phyloP scores from a whole-genome alignment of 2,329 filamentous ascomycete species.

The Beauveria sp. region DNA sequence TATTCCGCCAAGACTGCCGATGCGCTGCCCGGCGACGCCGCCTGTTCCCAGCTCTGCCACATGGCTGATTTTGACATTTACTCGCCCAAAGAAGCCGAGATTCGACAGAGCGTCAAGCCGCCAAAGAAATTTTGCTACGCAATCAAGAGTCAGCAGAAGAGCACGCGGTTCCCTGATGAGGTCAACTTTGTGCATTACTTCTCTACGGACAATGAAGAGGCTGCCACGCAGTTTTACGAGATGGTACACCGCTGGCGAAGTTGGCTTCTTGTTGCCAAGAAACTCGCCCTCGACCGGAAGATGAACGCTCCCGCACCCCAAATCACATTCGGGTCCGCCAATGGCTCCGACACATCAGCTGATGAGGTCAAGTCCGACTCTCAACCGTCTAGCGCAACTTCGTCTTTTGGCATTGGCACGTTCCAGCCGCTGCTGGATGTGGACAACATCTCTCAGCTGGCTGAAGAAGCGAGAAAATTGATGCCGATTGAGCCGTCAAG shows the following conservation, averaged over 20 bases:
- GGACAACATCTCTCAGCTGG: slow-evolving; percentile 46
- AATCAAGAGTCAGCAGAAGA: slow-evolving; percentile 87
- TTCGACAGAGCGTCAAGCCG: slow-evolving; percentile 65
- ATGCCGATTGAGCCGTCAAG: slow-evolving; percentile 21
- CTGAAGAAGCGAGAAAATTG: slow-evolving; percentile 42
- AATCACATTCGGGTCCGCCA: slow-evolving; percentile 19
- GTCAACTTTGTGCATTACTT: slow-evolving; percentile 92
- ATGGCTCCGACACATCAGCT: not conserved
- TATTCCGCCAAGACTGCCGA: slow-evolving; percentile 61
- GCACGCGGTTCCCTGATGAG: slow-evolving; percentile 70
- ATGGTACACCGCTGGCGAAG: slow-evolving; percentile 77
- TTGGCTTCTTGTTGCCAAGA: slow-evolving; percentile 78
- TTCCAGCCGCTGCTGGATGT: slow-evolving; percentile 63
- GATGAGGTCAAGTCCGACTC: slow-evolving; percentile 15
- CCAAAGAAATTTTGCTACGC: slow-evolving; percentile 83
- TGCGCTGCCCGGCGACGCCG: slow-evolving; percentile 55
- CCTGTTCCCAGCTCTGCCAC: slow-evolving; percentile 66
- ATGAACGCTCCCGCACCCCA: slow-evolving; percentile 20
- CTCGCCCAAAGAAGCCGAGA: slow-evolving; percentile 59
- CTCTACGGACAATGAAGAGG: slow-evolving; percentile 61
- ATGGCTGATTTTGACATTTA: slow-evolving; percentile 92
- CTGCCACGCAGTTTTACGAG: slow-evolving; percentile 62
- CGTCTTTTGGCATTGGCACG: slow-evolving; percentile 55
- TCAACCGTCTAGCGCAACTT: slow-evolving; percentile 35
- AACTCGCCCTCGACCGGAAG: slow-evolving; percentile 41